phyloP scores from a whole-genome alignment of 768 basidiomycete species.

The Trametes punicea region DNA sequence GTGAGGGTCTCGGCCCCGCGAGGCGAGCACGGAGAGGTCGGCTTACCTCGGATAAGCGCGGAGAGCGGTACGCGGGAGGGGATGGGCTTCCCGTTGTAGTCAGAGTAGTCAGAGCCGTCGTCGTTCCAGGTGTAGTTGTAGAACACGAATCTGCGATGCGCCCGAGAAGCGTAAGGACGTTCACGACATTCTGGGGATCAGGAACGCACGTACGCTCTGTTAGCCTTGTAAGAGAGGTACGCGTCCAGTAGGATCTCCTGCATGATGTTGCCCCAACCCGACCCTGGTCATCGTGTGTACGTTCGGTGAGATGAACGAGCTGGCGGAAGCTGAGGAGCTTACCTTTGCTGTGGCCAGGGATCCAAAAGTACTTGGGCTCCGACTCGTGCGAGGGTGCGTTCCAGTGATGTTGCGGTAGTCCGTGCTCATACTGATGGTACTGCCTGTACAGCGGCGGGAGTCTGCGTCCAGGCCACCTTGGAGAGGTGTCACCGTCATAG shows the following conservation, averaged over 20 bases:
- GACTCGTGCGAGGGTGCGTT: constrained; percentile 17
- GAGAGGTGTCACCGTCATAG: not conserved
- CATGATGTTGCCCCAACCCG: constrained; percentile 62
- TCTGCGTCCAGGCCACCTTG: not conserved
- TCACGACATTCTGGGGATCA: not conserved
- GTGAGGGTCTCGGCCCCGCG: not conserved
- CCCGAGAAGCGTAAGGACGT: not conserved
- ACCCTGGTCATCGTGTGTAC: constrained; percentile 29
- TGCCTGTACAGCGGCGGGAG: constrained; percentile 29
- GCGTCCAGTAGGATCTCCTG: constrained; percentile 56
- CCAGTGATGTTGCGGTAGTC: constrained; percentile 28
- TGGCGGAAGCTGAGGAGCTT: not conserved
- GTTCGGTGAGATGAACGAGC: not conserved
- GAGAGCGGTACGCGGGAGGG: constrained; percentile 55
- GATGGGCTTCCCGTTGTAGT: constrained; percentile 46
- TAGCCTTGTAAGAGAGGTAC: constrained; percentile 43
- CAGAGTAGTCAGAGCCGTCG: constrained; percentile 39
- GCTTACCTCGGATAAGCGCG: constrained; percentile 44
- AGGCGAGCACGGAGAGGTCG: not conserved
- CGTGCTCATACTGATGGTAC: constrained; percentile 28
- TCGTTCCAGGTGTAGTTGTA: constrained; percentile 57
- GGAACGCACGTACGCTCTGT: constrained; percentile 44
- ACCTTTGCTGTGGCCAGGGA: constrained; percentile 22
- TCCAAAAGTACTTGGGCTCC: constrained; percentile 20
- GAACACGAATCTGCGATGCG: constrained; percentile 42